Evolutionary conservation across 768 basidiomycete species (phyloP).

Genomic region (Leucogyrophana mollusca): DNA sequence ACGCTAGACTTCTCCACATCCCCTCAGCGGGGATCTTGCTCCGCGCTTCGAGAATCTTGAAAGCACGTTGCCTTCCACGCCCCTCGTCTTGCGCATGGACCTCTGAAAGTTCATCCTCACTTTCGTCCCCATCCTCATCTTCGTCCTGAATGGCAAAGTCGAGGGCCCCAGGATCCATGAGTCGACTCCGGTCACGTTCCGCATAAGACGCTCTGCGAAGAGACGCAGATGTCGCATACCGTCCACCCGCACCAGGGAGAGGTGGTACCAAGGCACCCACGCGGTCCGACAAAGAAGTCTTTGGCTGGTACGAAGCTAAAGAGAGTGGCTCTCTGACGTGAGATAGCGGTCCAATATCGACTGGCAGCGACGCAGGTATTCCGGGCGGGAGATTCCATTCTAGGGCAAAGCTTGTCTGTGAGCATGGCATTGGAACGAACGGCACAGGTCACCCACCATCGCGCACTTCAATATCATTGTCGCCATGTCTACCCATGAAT

Average conservation of each 20-base stretch:
- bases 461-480: slow-evolving; percentile 23
- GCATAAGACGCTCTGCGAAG: slow-evolving; percentile 64
- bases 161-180: slow-evolving; percentile 67
- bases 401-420: slow-evolving; percentile 6
- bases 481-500: slow-evolving; percentile 12
- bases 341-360: slow-evolving; percentile 48
- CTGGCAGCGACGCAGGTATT: slow-evolving; percentile 60
- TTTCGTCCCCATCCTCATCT: slow-evolving; percentile 40
- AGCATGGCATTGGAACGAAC: slow-evolving; percentile 2
- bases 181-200: slow-evolving; percentile 62
- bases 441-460: slow-evolving; percentile 18
- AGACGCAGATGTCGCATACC: slow-evolving; percentile 40
- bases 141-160: slow-evolving; percentile 56
- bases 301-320: slow-evolving; percentile 58
- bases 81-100: slow-evolving; percentile 26
- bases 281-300: slow-evolving; percentile 42
- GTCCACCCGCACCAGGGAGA: slow-evolving; percentile 15
- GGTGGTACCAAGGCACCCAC: slow-evolving; percentile 29
- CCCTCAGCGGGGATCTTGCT: slow-evolving; percentile 66
- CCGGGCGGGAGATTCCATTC: slow-evolving; percentile 30
- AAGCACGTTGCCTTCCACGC: slow-evolving; percentile 56
- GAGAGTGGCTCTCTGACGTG: slow-evolving; percentile 39
- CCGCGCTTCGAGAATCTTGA: slow-evolving; percentile 69
- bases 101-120: slow-evolving; percentile 18
- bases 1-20: slow-evolving; percentile 82